Evolutionary conservation across 2,329 filamentous ascomycete species (phyloP).

Genomic region (Chrysoporthe puriensis): DNA sequence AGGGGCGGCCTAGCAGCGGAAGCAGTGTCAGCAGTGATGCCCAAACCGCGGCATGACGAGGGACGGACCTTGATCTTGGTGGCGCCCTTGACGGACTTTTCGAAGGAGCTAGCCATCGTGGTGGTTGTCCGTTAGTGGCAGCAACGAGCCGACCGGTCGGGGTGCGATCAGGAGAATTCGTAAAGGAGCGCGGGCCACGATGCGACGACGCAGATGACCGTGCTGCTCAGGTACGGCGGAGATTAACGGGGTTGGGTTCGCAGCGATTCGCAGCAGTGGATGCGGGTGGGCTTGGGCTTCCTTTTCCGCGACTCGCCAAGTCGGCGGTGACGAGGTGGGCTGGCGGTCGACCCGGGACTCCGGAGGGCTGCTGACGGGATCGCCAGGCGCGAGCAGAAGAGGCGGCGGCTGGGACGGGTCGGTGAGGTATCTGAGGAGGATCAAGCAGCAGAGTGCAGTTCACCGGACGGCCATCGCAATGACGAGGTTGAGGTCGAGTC

Average conservation of each 20-base stretch:
- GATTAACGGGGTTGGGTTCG: conserved; percentile 10
- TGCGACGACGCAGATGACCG: background rate
- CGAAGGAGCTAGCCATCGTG: conserved; percentile 83
- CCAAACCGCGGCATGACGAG: conserved; percentile 10
- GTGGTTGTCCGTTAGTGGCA: background rate
- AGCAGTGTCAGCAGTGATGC: conserved; percentile 30
- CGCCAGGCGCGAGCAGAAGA: conserved; percentile 23
- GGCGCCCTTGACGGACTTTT: conserved; percentile 98
- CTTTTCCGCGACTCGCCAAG: conserved; percentile 3
- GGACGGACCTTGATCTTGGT: conserved; percentile 88
- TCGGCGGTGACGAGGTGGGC: conserved; percentile 5
- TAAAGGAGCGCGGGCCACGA: background rate
- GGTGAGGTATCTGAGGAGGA: background rate
- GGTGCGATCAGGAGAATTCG: background rate
- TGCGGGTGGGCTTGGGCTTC: background rate
- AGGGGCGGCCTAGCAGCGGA: conserved; percentile 72
- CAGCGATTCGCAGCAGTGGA: background rate
- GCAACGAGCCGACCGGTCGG: background rate
- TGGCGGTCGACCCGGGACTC: conserved; percentile 2
- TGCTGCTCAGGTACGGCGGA: background rate
- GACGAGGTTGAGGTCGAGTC: conserved; percentile 1
- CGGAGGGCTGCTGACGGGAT: background rate
- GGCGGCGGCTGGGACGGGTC: background rate
- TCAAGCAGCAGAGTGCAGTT: conserved; percentile 16
- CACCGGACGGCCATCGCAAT: conserved; percentile 27